phyloP scores from a whole-genome alignment of 371 early-diverging fungal genomes.

The Mucor circinelloides region DNA sequence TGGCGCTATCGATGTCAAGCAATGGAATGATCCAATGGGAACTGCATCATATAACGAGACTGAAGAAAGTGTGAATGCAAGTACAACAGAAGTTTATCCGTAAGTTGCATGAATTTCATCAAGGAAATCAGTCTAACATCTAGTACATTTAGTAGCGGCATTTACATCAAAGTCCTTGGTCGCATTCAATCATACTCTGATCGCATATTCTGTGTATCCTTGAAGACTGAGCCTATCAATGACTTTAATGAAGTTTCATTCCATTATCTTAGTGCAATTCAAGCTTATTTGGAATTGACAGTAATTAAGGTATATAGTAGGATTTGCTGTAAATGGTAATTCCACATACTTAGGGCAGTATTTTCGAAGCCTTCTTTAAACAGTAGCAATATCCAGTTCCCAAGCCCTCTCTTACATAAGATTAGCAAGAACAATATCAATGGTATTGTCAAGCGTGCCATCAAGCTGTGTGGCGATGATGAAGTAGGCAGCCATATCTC shows the following conservation, averaged over 20 bases:
- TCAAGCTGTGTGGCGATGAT: background rate
- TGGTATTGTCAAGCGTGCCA: background rate
- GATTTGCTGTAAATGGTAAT: background rate
- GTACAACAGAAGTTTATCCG: background rate
- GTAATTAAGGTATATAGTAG: background rate
- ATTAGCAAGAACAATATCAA: background rate
- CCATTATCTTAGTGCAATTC: conserved; percentile 58
- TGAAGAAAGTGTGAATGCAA: too few species aligned
- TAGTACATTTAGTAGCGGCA: background rate
- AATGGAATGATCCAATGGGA: background rate
- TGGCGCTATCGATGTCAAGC: conserved; percentile 35
- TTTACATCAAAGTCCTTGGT: conserved; percentile 68
- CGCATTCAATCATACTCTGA: conserved; percentile 51
- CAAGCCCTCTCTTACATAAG: background rate
- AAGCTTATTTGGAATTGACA: background rate
- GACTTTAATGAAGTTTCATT: conserved; percentile 73
- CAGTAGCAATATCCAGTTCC: background rate
- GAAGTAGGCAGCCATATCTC: background rate
- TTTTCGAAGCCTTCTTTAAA: background rate
- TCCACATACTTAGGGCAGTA: background rate
- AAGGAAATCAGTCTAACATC: too few species aligned
- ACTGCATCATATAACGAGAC: too few species aligned
- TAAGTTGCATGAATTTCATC: background rate
- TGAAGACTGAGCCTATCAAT: conserved; percentile 34
- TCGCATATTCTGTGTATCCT: conserved; percentile 47